These are phyloP conservation scores for Cystobasidium onofrii DNA, from an alignment of 768 basidiomycete species.

Conservation along the genomic window DNA sequence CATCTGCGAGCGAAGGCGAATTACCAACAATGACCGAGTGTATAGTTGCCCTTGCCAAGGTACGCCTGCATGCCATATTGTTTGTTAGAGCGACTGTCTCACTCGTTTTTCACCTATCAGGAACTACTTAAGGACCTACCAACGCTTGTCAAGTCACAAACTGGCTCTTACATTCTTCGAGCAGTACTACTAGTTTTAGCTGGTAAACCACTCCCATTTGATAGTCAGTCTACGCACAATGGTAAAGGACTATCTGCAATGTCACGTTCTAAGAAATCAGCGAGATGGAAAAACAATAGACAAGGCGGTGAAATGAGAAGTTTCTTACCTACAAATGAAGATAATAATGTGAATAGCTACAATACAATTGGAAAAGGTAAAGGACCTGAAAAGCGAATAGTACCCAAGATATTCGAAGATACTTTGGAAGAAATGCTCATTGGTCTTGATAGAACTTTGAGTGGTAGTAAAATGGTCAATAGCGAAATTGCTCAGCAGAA, in stretches of 20 bases:
- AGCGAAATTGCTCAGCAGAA: not conserved
- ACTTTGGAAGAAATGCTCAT: slow-evolving; percentile 38
- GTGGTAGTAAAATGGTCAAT: slow-evolving; percentile 1
- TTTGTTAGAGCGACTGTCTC: too few relatives aligned
- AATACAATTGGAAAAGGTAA: slow-evolving; percentile 36
- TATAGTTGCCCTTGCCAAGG: slow-evolving; percentile 33
- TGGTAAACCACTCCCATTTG: slow-evolving; percentile 46
- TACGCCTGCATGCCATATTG: too few relatives aligned
- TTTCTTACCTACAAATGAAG: slow-evolving; percentile 57
- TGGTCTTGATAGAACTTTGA: slow-evolving; percentile 42
- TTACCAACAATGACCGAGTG: slow-evolving; percentile 46
- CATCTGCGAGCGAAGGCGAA: slow-evolving; percentile 10
- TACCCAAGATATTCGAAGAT: slow-evolving; percentile 50
- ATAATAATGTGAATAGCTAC: slow-evolving; percentile 38
- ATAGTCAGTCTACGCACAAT: slow-evolving; percentile 3
- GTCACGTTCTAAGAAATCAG: slow-evolving; percentile 76
- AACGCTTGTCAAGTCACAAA: slow-evolving; percentile 68
- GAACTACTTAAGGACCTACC: slow-evolving; percentile 63
- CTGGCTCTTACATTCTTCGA: slow-evolving; percentile 82
- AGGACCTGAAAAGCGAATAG: slow-evolving; percentile 49
- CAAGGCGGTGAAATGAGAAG: slow-evolving; percentile 63
- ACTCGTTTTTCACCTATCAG: too few relatives aligned
- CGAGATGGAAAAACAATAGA: slow-evolving; percentile 63
- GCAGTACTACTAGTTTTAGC: slow-evolving; percentile 69
- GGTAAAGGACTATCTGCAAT: slow-evolving; percentile 2